Conservation (phyloP, 148 eudicot species). For the Tetragonia tetragonoides region DNA sequence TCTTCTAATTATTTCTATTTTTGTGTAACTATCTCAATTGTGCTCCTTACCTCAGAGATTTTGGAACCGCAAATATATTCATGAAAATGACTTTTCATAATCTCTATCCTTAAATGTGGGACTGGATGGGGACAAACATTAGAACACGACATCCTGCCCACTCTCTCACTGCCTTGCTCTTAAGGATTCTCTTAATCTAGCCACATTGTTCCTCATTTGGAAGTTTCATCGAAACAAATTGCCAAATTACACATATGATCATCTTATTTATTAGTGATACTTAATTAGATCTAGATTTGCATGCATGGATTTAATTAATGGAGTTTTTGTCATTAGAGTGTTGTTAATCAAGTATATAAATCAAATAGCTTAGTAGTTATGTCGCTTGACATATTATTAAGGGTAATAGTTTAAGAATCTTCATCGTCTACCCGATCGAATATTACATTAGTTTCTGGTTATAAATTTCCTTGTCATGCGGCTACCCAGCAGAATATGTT, state of each 20-base stretch:
- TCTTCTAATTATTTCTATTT: neutral
- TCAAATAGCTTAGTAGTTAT: neutral
- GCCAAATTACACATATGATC: neutral
- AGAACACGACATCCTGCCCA: neutral
- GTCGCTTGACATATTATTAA: neutral
- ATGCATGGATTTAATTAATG: neutral
- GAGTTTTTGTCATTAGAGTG: neutral
- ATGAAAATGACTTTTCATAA: neutral
- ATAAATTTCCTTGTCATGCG: slow-evolving; percentile 5
- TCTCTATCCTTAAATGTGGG: slow-evolving; percentile 4
- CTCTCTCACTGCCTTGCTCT: neutral
- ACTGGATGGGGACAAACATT: slow-evolving; percentile 18
- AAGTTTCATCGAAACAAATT: neutral
- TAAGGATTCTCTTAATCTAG: slow-evolving; percentile 16
- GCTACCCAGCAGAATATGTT: neutral
- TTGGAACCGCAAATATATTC: neutral
- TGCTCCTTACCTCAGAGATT: neutral
- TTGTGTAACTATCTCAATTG: neutral
- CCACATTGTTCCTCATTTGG: neutral
- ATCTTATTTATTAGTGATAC: neutral
- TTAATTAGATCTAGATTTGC: neutral
- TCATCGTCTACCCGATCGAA: slow-evolving; percentile 5
- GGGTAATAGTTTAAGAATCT: neutral
- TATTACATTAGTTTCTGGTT: neutral
- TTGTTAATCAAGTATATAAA: neutral